Base-by-base conservation (phyloP, 257 asterid genomes). In the Capsicum rhomboideum region DNA sequence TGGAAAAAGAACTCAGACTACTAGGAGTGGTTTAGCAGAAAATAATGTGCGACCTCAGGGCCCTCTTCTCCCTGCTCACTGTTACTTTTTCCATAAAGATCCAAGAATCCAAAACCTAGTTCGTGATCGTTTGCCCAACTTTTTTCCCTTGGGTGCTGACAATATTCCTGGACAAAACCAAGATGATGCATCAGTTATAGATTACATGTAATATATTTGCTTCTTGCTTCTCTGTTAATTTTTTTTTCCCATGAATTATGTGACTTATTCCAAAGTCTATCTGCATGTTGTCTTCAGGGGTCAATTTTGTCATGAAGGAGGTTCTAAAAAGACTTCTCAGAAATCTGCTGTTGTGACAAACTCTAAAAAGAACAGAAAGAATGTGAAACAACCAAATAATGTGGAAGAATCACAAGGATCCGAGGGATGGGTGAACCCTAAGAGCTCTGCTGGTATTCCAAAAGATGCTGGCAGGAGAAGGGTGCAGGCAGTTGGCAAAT, bases 401-500 rank as follows among this genome's bases (percentile, higher is more conserved):
- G 88, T 86, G 49, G 87, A 86, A 74, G 68, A 79, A 42, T 85
- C 94, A 31, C 91, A 83, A 85, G 94, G 86, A 84, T 87, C 93
- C 10, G 90, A 72, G 64, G 83, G 86, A 66, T 93, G 99, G 99
- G 88, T 93, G 75, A 90, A 88, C 88, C 98, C 99, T 80, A 93
- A 87, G 86, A 84, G 80, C 85, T 49, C 86, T 84, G 89, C 84
- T 59, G 89, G 83, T 68, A 67, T 79, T 90, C 87, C 91, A 82
- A 92, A 91, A 87, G 93, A 91, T 83, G 95, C 93, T 83, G 91
- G 99, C 85, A 90, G 91, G 89, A 90, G 98, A 90, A 97, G 95
- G 90, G 93, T 90, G 83, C 97, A 88, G 56, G 98, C 95, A 21
- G 96, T 23, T 85, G 85, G 92, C 80, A 89, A 86, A 87, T 85